Evolutionary conservation across 2,329 filamentous ascomycete genomes (phyloP).

Genomic region (Verticillium nubilum): DNA sequence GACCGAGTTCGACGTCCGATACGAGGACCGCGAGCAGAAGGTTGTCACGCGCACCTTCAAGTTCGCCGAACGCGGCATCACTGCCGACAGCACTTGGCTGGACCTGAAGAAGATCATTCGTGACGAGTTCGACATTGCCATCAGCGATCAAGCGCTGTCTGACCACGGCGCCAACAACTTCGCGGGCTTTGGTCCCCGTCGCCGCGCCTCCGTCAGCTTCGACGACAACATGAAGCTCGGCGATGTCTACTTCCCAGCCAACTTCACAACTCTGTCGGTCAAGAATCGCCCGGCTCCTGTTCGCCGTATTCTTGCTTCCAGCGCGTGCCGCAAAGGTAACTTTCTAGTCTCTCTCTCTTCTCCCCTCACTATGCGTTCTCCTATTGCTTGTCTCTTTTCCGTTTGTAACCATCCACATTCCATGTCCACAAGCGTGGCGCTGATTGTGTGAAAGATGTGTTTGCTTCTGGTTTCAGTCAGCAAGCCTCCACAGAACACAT

Average conservation of each 20-base stretch:
- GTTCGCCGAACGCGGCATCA: slow-evolving; percentile 5
- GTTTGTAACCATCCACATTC: no score
- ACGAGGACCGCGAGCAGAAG: slow-evolving; percentile 3
- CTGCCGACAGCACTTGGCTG: slow-evolving; percentile 8
- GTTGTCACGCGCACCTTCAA: slow-evolving; percentile 10
- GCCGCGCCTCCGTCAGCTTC: background rate
- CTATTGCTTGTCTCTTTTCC: no score
- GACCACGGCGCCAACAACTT: background rate
- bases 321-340: no score
- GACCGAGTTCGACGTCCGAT: slow-evolving; percentile 8
- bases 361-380: no score
- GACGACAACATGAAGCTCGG: slow-evolving; percentile 5
- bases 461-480: no score
- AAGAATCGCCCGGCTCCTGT: background rate
- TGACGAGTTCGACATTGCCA: slow-evolving; percentile 7
- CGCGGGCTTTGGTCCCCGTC: background rate
- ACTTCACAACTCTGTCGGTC: slow-evolving; percentile 3
- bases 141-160: slow-evolving; percentile 3
- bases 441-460: no score
- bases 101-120: slow-evolving; percentile 10
- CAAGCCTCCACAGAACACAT: no score
- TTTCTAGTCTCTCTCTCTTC: background rate
- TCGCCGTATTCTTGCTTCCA: background rate
- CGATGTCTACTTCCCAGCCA: slow-evolving; percentile 11
- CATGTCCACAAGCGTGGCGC: no score